Evolutionary conservation across 1,284 basidiomycete species (phyloP).

Genomic region (Xerocomus amazonicus): DNA sequence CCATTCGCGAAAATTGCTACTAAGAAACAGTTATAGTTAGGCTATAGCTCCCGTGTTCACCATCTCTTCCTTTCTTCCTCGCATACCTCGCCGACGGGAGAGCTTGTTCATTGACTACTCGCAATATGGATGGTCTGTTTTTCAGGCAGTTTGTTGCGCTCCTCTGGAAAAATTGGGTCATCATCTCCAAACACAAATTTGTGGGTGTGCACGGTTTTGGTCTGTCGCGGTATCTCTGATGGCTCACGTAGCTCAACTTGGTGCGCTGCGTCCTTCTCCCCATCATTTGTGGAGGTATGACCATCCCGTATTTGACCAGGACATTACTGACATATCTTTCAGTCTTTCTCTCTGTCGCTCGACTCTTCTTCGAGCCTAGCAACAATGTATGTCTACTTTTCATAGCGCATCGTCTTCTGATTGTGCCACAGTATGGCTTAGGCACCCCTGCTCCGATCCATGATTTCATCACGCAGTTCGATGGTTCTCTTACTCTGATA

Average conservation of each 20-base stretch:
- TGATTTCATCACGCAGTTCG: constrained; percentile 47
- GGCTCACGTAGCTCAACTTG: constrained; percentile 50
- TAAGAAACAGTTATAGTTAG: too few species aligned
- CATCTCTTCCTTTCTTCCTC: too few species aligned
- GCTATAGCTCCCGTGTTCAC: too few species aligned
- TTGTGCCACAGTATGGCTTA: constrained; percentile 55
- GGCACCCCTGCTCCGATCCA: constrained; percentile 53
- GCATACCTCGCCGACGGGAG: too few species aligned
- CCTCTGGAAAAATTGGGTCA: constrained; percentile 74
- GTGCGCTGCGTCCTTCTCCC: constrained; percentile 69
- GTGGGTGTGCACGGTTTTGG: constrained; percentile 41
- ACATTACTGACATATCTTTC: constrained; percentile 2
- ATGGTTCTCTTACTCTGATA: constrained; percentile 50
- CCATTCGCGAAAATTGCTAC: too few species aligned
- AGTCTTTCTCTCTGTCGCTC: constrained; percentile 63
- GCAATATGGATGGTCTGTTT: too few species aligned
- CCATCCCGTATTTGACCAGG: neutral
- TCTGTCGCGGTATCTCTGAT: constrained; percentile 13
- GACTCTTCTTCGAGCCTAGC: constrained; percentile 51
- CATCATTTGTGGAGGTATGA: constrained; percentile 52
- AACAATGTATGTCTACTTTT: constrained; percentile 30
- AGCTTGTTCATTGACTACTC: too few species aligned
- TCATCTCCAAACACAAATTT: constrained; percentile 58
- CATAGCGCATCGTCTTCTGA: constrained; percentile 5
- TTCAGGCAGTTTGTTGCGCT: constrained; percentile 62